Evolutionary conservation across 345 rosid genomes (phyloP).

Genomic region (Linum tenue): DNA sequence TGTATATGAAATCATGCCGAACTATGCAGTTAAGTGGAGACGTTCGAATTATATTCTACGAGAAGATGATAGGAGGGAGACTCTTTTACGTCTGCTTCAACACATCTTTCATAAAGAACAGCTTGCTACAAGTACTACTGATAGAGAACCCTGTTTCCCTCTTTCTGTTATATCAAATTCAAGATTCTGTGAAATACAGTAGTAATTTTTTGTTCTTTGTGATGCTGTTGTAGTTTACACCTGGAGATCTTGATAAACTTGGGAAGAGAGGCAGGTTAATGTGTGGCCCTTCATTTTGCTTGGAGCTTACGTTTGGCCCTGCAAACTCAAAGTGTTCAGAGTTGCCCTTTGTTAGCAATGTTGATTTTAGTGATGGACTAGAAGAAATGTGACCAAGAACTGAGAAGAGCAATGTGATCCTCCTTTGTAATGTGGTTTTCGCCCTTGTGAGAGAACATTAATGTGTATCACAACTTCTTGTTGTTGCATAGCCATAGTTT

Average conservation of each 20-base stretch:
- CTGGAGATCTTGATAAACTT: conserved; percentile 67
- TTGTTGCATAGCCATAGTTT: no score
- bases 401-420: no score
- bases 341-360: conserved; percentile 6
- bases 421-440: no score
- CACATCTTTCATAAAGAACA: conserved; percentile 66
- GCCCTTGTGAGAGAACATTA: no score
- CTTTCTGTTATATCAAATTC: neutral
- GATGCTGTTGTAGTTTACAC: conserved; percentile 38
- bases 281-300: conserved; percentile 67
- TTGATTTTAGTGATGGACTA: neutral
- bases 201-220: neutral
- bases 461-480: no score
- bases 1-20: neutral
- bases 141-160: neutral
- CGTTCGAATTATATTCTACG: conserved; percentile 68
- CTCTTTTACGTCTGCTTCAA: conserved; percentile 87
- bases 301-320: conserved; percentile 80
- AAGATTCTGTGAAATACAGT: neutral
- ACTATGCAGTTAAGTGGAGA: conserved; percentile 61
- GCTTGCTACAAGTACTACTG: conserved; percentile 65
- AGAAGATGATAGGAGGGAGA: conserved; percentile 81
- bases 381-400: no score
- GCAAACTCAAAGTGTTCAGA: conserved; percentile 35
- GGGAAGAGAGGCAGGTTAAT: conserved; percentile 61